Conservation (phyloP, 441 rosid genomes). For the Syzygium malaccense region DNA sequence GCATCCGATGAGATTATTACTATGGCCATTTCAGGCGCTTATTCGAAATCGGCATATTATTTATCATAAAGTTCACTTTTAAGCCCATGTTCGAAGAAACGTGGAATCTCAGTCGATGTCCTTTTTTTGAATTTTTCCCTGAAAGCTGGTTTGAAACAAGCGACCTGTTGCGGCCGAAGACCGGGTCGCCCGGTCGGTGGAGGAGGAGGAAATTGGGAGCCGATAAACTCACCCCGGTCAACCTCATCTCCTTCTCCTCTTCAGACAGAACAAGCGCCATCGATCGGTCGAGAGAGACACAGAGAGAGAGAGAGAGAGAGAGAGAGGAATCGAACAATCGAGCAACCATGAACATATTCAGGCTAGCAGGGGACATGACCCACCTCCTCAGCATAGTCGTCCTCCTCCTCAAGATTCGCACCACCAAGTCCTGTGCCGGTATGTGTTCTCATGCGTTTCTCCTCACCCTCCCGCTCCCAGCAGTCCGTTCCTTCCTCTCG, state of each 20-base stretch:
- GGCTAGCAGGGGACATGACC: conserved; percentile 45
- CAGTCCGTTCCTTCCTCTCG: not conserved
- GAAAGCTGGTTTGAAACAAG: not conserved
- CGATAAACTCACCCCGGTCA: not conserved
- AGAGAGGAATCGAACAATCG: not conserved
- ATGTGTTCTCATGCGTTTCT: not conserved
- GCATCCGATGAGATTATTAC: too few species aligned
- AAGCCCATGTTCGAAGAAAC: too few species aligned
- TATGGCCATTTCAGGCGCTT: too few species aligned
- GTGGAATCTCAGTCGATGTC: too few species aligned
- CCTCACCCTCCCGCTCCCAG: not conserved
- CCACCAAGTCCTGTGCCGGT: conserved; percentile 40
- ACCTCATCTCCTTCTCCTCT: not conserved
- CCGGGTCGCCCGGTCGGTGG: not conserved
- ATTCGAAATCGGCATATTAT: too few species aligned
- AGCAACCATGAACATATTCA: conserved; percentile 24
- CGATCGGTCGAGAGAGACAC: not conserved
- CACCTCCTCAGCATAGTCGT: conserved; percentile 35
- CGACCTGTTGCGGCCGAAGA: not conserved
- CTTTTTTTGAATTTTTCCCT: too few species aligned
- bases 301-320: not conserved
- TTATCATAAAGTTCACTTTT: rapidly evolving
- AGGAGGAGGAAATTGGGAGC: not conserved
- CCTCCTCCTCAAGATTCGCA: conserved; percentile 38
- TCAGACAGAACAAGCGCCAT: not conserved